phyloP scores from a whole-genome alignment of 2,329 filamentous ascomycete genomes.

The Dactylella cylindrospora region DNA sequence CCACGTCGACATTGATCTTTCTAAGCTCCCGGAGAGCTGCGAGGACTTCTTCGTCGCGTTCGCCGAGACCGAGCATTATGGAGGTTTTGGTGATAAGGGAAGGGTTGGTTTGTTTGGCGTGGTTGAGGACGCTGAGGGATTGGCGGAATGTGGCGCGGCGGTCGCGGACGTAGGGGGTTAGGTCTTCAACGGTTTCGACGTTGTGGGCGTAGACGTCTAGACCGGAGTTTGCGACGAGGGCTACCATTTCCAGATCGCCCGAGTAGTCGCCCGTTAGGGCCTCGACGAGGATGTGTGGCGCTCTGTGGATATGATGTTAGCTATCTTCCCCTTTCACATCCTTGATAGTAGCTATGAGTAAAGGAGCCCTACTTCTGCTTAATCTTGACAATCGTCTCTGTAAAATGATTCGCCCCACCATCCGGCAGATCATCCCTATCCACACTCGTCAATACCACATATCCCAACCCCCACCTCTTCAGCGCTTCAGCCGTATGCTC shows the following conservation, averaged over 20 bases:
- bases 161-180: slow-evolving; percentile 88
- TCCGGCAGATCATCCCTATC: slow-evolving; percentile 91
- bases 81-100: slow-evolving; percentile 97
- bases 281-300: slow-evolving; percentile 74
- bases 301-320: slow-evolving; percentile 55
- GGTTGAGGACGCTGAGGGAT: slow-evolving; percentile 74
- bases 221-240: slow-evolving; percentile 78
- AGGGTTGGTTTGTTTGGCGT: slow-evolving; percentile 75
- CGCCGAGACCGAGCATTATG: slow-evolving; percentile 92
- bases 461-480: slow-evolving; percentile 87
- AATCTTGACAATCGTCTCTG: slow-evolving; percentile 90
- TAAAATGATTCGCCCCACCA: slow-evolving; percentile 84
- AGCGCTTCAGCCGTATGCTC: slow-evolving; percentile 95
- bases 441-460: slow-evolving; percentile 90
- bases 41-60: slow-evolving; percentile 83
- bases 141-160: slow-evolving; percentile 85
- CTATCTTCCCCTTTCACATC: too few species aligned
- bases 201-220: slow-evolving; percentile 98
- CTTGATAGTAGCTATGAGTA: neutral
- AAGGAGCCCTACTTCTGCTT: slow-evolving; percentile 66
- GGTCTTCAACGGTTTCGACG: slow-evolving; percentile 86
- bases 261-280: slow-evolving; percentile 83
- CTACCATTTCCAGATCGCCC: slow-evolving; percentile 84
- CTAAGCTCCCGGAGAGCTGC: slow-evolving; percentile 72
- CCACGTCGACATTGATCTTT: slow-evolving; percentile 80